A percentile compares a stretch with the other conserved stretches of the same genome.
Evolutionary conservation across 2,329 filamentous ascomycete genomes (phyloP).

Genomic region (Penicillium nordicum): DNA sequence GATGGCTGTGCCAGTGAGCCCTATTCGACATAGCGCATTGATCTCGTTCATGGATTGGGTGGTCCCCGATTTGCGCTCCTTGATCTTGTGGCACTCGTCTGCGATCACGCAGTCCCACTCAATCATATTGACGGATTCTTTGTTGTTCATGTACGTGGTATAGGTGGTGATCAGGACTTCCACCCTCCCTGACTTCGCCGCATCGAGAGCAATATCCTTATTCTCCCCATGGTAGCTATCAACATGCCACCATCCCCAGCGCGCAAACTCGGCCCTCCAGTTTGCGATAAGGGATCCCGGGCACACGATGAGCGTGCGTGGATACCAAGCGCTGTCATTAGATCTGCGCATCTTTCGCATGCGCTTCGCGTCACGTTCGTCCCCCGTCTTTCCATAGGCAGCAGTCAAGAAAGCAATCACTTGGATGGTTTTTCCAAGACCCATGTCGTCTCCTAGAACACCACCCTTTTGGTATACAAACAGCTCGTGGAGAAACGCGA

Average conservation of each 20-base stretch:
- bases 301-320: conserved; percentile 78
- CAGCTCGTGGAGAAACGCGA: conserved; percentile 76
- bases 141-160: conserved; percentile 75
- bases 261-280: conserved; percentile 79
- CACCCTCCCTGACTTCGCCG: conserved; percentile 70
- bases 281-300: conserved; percentile 86
- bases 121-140: conserved; percentile 74
- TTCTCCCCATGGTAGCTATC: conserved; percentile 74
- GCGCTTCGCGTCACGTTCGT: conserved; percentile 77
- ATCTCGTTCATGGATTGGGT: conserved; percentile 85
- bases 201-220: conserved; percentile 67
- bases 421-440: conserved; percentile 93
- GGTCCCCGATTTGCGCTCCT: conserved; percentile 71
- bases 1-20: conserved; percentile 90
- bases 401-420: conserved; percentile 88
- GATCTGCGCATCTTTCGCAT: conserved; percentile 79
- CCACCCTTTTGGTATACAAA: conserved; percentile 91
- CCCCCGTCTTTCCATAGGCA: conserved; percentile 90
- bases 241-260: conserved; percentile 95
- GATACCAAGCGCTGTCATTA: conserved; percentile 67
- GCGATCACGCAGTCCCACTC: conserved; percentile 93
- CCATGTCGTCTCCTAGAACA: conserved; percentile 96
- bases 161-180: conserved; percentile 97
- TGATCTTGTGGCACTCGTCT: conserved; percentile 89
- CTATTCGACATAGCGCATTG: conserved; percentile 88